Evolutionary conservation across 768 basidiomycete species (phyloP).

Genomic region (Pulveroboletus sp.): DNA sequence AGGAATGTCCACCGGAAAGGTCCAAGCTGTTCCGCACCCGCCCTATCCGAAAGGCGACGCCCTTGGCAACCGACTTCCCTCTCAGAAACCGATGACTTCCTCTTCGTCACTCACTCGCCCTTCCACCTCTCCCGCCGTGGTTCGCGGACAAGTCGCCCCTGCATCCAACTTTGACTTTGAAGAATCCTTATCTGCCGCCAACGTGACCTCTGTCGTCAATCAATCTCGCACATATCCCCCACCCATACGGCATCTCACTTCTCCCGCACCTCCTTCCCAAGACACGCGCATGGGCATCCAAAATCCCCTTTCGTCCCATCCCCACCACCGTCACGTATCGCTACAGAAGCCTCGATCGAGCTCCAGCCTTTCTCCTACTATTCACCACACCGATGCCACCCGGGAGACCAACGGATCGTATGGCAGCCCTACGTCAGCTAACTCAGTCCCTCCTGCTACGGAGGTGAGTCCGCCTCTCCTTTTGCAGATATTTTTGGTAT

Average conservation of each 20-base stretch:
- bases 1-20: slow-evolving; percentile 1
- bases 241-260: slow-evolving; percentile 19
- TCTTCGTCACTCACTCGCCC: not conserved
- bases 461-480: slow-evolving; percentile 20
- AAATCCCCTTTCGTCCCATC: slow-evolving; percentile 3
- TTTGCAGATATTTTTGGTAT: slow-evolving; percentile 7
- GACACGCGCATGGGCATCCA: slow-evolving; percentile 3
- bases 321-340: slow-evolving; percentile 8
- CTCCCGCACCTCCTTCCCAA: slow-evolving; percentile 19
- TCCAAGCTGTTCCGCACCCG: slow-evolving; percentile 2
- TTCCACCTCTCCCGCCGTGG: slow-evolving; percentile 14
- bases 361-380: slow-evolving; percentile 19
- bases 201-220: slow-evolving; percentile 30
- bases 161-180: slow-evolving; percentile 25
- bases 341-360: slow-evolving; percentile 26
- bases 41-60: slow-evolving; percentile 8
- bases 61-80: slow-evolving; percentile 15
- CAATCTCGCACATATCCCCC: slow-evolving; percentile 29
- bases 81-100: not conserved
- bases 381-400: slow-evolving; percentile 25
- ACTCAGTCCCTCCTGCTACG: slow-evolving; percentile 15
- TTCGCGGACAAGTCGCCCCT: slow-evolving; percentile 19
- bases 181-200: slow-evolving; percentile 27
- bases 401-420: slow-evolving; percentile 22
- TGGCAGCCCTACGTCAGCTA: slow-evolving; percentile 21